Base-by-base conservation (phyloP, 2,329 filamentous ascomycete species). In the Teratosphaeria gauchensis region DNA sequence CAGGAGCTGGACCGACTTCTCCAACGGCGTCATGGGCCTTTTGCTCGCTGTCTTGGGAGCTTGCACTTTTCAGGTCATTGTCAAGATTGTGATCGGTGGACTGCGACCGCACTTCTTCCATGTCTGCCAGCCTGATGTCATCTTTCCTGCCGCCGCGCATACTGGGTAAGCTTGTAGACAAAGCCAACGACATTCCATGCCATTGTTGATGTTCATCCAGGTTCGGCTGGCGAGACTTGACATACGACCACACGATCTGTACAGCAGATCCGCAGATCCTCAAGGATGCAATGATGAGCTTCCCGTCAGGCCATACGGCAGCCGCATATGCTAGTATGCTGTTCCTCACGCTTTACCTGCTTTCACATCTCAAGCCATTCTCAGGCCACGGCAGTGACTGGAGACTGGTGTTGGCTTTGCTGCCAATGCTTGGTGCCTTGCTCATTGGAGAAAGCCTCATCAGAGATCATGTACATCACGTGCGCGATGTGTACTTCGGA, bases 11-110 rank as follows among this genome's bases (percentile, higher is more conserved):
- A 53, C 19, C 16, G 32, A 31, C 52, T 53, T 35, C 52, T 16
- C 52, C 52, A 90, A 90, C 69, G 86, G 82, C 52, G 71, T 85
- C 54, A 78, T 89, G 54, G 87, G 87, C 14, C 80, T 90, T 0
- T 73, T 89, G 0, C 90, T 90, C 76, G 78, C 82, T 0, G 79
- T 89, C 62, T 87, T 89, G 73, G 77, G 80, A 5, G 85, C 85
- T 3, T 84, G 86, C n/a, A 82, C 90, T 55, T 89, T 90, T 75
- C 87, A 90, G 68, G 86, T 90, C 64, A 86, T 89, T 68, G 66
- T 90, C 70, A 90, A 90, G 73, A 86, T 82, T 80, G 80, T 90
- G 51, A 88, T 90, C 62, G 87, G 87, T 14, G 87, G 86, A 14
- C 75, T 87, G 21, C 80, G 86, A n/a, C 87, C 87, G 0, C 84